phyloP scores from a whole-genome alignment of 768 basidiomycete species.

The Pisolithus marmoratus region DNA sequence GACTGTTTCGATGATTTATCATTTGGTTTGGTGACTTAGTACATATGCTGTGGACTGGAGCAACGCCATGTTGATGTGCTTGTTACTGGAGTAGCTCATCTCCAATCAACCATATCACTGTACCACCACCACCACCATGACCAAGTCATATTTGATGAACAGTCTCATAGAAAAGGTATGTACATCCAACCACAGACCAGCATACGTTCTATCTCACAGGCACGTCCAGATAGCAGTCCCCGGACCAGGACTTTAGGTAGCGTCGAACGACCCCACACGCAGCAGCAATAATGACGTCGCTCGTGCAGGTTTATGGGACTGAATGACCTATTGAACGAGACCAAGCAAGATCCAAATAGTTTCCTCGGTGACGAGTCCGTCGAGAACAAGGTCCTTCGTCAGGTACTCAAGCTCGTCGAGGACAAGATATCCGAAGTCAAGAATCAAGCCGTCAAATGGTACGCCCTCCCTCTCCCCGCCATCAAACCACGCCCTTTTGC shows the following conservation, averaged over 20 bases:
- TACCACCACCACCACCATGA: constrained; percentile 62
- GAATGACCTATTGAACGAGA: constrained; percentile 88
- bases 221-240: constrained; percentile 72
- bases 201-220: constrained; percentile 1
- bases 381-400: constrained; percentile 79
- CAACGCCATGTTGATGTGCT: too few species aligned
- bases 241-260: constrained; percentile 89
- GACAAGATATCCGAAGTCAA: constrained; percentile 98
- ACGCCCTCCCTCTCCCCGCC: constrained; percentile 13
- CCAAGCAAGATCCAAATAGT: constrained; percentile 67
- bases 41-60: too few species aligned
- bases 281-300: constrained; percentile 12
- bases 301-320: constrained; percentile 88
- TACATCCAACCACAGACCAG: not conserved
- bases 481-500: not conserved
- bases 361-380: constrained; percentile 81
- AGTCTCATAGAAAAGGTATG: constrained; percentile 83
- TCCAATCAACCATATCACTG: too few species aligned
- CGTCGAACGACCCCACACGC: constrained; percentile 15
- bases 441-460: constrained; percentile 97
- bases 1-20: too few species aligned
- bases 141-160: constrained; percentile 81
- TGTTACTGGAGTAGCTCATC: too few species aligned
- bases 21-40: too few species aligned
- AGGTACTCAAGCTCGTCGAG: constrained; percentile 81